Evolutionary conservation across 1,284 basidiomycete genomes (phyloP), one percentile per base, ranked within the genome.

Genomic region (Peniophora sp.): DNA sequence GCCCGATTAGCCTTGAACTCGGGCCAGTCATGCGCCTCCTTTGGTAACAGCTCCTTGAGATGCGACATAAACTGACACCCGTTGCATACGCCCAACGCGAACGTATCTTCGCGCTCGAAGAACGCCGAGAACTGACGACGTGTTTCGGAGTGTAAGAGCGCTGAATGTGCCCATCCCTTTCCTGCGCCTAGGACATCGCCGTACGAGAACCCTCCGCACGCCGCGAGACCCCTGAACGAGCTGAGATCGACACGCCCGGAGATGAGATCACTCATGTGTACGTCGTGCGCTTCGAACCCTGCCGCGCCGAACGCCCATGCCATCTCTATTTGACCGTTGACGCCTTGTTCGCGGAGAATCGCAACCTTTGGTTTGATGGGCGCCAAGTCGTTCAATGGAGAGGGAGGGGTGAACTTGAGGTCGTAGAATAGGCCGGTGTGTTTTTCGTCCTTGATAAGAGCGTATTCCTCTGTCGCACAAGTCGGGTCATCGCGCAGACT

Each of bases 311-410:
- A 99, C 12, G 94, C 83, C 92, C 92, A 99, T 0, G 91, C 97
- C 96, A 99, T 98, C 74, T 99, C 96, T 47, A 93, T 76, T 54
- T 99, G 94, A 1, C 97, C 96, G 65, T 99, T 99, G 56, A 99
- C 95, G 58, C 96, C 97, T 67, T 99, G 96, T 67, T 99, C 96
- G 49, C 97, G 87, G 39, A 99, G 77, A 58, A 99, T 94, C 27
- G 94, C 96, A 17, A 99, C 92, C 64, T 84, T 88, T 8, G 96
- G 97, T 1, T 88, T 79, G 18, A 59, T 60, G n/a, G 64, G 67
- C 11, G 63, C 56, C 24, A 77, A 75, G 15, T 20, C n/a, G 37
- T n/a, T n/a, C n/a, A 41, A 20, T 32, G 27, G 27, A 32, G 27
- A 32, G 15, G 37, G 18, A 5, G 37, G 37, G 6, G 76, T 60